These are phyloP conservation scores for Alnus glutinosa DNA, from an alignment of 306 rosid species.

Conservation along the genomic window DNA sequence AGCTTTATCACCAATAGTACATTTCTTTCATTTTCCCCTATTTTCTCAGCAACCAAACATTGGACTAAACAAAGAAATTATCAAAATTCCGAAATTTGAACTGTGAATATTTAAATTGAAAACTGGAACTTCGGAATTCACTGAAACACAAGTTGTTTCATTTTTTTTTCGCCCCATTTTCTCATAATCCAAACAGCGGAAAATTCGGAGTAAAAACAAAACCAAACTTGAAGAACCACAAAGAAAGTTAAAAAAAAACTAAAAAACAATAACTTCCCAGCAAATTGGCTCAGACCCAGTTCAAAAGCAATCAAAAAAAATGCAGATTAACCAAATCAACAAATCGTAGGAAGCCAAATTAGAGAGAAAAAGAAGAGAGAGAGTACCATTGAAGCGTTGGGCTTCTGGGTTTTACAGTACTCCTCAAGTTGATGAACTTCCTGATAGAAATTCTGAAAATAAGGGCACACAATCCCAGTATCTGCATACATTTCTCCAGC, in stretches of 20 bases:
- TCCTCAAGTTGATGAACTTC: slow-evolving; percentile 83
- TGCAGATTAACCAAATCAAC: slow-evolving; percentile 32
- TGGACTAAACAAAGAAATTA: neutral
- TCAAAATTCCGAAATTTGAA: neutral
- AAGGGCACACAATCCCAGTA: slow-evolving; percentile 65
- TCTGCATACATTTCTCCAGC: slow-evolving; percentile 83
- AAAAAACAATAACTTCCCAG: slow-evolving; percentile 1
- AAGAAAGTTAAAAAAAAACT: no score
- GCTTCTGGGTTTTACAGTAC: slow-evolving; percentile 65
- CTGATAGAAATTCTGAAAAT: slow-evolving; percentile 60
- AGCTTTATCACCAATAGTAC: neutral
- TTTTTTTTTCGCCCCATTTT: slow-evolving; percentile 24
- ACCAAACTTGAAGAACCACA: neutral
- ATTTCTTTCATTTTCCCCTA: slow-evolving; percentile 9
- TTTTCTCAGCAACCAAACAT: slow-evolving; percentile 24
- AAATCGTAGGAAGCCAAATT: slow-evolving; percentile 8
- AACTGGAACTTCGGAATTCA: neutral
- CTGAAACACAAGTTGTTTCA: slow-evolving; percentile 13
- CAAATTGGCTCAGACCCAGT: slow-evolving; percentile 21
- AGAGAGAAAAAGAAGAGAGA: slow-evolving; percentile 13
- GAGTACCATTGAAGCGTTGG: slow-evolving; percentile 59
- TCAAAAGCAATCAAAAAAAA: slow-evolving; percentile 30
- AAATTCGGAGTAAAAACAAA: slow-evolving; percentile 13
- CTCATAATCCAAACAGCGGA: slow-evolving; percentile 18
- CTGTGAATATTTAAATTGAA: neutral